phyloP scores from a whole-genome alignment of 139 green algal genomes.

The Picochlorum sp. region DNA sequence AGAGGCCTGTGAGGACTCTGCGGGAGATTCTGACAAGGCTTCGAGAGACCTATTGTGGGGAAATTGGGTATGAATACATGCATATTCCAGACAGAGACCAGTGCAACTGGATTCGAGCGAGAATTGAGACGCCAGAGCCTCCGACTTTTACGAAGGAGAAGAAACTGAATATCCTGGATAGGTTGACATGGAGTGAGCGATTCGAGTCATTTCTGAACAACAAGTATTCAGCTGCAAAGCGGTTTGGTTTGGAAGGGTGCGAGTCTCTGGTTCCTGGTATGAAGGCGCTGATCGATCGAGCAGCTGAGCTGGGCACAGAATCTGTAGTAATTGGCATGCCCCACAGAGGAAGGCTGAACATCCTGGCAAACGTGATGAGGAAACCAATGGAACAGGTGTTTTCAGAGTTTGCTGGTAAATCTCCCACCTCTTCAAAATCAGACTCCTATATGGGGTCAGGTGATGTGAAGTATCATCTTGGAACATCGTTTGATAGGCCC shows the following conservation, averaged over 20 bases:
- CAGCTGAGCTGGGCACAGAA: conserved; percentile 79
- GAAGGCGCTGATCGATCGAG: conserved; percentile 88
- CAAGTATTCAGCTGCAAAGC: conserved; percentile 86
- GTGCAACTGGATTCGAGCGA: conserved; percentile 94
- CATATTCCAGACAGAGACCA: conserved; percentile 88
- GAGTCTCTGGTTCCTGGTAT: conserved; percentile 93
- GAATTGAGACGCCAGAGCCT: conserved; percentile 60
- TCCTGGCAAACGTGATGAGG: conserved; percentile 96
- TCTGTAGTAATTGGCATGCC: conserved; percentile 88
- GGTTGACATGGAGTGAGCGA: conserved; percentile 83
- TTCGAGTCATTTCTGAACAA: conserved; percentile 96
- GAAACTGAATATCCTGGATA: conserved; percentile 84
- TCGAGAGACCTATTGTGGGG: conserved; percentile 81
- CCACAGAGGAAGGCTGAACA: conserved; percentile 86
- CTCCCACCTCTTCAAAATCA: conserved; percentile 24
- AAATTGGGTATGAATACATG: conserved; percentile 89
- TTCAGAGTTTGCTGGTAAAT: conserved; percentile 82
- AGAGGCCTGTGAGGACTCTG: conserved; percentile 70
- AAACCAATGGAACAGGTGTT: conserved; percentile 97
- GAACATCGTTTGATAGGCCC: conserved; percentile 88
- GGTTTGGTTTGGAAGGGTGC: conserved; percentile 84
- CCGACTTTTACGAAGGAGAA: conserved; percentile 36
- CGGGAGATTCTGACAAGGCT: conserved; percentile 79
- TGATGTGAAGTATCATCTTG: conserved; percentile 99
- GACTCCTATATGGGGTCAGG: conserved; percentile 44